phyloP scores from a whole-genome alignment of 2,329 filamentous ascomycete species.

The Ilyonectria sp. region DNA sequence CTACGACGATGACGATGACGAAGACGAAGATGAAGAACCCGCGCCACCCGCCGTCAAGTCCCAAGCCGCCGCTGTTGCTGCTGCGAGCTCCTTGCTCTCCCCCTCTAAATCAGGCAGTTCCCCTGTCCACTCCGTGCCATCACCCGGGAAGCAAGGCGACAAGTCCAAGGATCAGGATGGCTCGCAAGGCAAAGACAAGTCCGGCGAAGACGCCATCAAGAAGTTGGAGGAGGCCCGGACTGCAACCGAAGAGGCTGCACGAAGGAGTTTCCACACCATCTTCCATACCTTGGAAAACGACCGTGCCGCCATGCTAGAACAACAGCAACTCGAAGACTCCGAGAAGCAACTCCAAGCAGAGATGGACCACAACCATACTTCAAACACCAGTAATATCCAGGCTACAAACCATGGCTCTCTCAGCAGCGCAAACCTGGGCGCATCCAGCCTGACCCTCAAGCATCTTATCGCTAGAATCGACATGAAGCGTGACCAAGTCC shows the following conservation, averaged over 20 bases:
- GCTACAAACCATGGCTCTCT: slow-evolving; percentile 86
- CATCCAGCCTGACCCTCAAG: slow-evolving; percentile 95
- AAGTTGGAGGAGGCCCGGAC: slow-evolving; percentile 93
- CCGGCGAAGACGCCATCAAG: slow-evolving; percentile 90
- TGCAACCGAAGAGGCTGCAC: slow-evolving; percentile 90
- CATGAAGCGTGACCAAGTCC: slow-evolving; percentile 89
- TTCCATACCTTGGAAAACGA: slow-evolving; percentile 98
- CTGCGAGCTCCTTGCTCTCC: slow-evolving; percentile 74
- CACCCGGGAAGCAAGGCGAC: slow-evolving; percentile 70
- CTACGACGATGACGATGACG: slow-evolving; percentile 88
- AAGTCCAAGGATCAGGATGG: slow-evolving; percentile 67
- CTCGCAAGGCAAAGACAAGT: slow-evolving; percentile 72
- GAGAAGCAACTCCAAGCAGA: slow-evolving; percentile 97
- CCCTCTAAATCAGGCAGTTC: slow-evolving; percentile 80
- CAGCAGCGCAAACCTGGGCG: slow-evolving; percentile 93
- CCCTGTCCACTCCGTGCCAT: slow-evolving; percentile 74
- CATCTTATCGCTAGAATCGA: slow-evolving; percentile 97
- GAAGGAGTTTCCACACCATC: slow-evolving; percentile 90
- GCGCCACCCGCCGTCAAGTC: slow-evolving; percentile 68
- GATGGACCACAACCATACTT: slow-evolving; percentile 79
- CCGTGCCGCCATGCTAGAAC: slow-evolving; percentile 95
- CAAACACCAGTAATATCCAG: slow-evolving; percentile 64
- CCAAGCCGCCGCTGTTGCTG: slow-evolving; percentile 65
- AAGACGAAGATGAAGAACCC: slow-evolving; percentile 74
- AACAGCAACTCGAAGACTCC: slow-evolving; percentile 96